phyloP scores from a whole-genome alignment of 108 stramenopile genomes.

The Schizochytrium sp. region DNA sequence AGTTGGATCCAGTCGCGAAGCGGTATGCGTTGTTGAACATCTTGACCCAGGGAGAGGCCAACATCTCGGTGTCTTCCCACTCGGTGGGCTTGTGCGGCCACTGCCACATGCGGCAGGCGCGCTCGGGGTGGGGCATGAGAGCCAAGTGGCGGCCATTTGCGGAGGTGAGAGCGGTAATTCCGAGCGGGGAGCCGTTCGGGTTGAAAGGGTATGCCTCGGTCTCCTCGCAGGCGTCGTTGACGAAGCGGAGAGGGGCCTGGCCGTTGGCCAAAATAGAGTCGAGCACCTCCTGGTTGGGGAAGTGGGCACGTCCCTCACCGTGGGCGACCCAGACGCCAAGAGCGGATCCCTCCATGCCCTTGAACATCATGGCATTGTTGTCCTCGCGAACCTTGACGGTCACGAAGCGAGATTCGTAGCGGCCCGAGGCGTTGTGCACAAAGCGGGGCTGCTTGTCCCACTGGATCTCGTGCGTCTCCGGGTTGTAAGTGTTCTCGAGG shows the following conservation, averaged over 20 bases:
- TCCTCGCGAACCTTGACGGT: slow-evolving; percentile 83
- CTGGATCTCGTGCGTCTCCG: slow-evolving; percentile 48
- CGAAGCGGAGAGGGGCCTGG: slow-evolving; percentile 91
- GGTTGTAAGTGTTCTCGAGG: neutral
- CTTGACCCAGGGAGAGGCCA: slow-evolving; percentile 89
- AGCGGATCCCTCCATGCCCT: slow-evolving; percentile 95
- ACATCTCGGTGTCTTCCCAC: slow-evolving; percentile 83
- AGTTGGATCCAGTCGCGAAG: slow-evolving; percentile 62
- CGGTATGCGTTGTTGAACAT: slow-evolving; percentile 98
- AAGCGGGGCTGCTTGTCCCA: slow-evolving; percentile 90
- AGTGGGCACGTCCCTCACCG: slow-evolving; percentile 96
- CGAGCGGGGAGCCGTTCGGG: slow-evolving; percentile 97
- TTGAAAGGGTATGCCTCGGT: slow-evolving; percentile 98
- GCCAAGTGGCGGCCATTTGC: slow-evolving; percentile 97
- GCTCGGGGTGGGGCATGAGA: slow-evolving; percentile 99
- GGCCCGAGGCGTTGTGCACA: slow-evolving; percentile 93
- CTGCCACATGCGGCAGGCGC: slow-evolving; percentile 97
- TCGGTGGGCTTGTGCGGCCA: slow-evolving; percentile 94
- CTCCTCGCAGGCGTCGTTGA: slow-evolving; percentile 89
- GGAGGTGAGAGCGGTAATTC: slow-evolving; percentile 98
- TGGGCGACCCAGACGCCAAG: slow-evolving; percentile 99
- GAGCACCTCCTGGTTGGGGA: slow-evolving; percentile 86
- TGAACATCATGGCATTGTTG: slow-evolving; percentile 88
- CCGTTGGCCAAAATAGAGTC: slow-evolving; percentile 77
- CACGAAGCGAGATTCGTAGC: slow-evolving; percentile 95